Base-by-base conservation (phyloP, 495 filamentous ascomycete species). In the Xylaria bambusicola region DNA sequence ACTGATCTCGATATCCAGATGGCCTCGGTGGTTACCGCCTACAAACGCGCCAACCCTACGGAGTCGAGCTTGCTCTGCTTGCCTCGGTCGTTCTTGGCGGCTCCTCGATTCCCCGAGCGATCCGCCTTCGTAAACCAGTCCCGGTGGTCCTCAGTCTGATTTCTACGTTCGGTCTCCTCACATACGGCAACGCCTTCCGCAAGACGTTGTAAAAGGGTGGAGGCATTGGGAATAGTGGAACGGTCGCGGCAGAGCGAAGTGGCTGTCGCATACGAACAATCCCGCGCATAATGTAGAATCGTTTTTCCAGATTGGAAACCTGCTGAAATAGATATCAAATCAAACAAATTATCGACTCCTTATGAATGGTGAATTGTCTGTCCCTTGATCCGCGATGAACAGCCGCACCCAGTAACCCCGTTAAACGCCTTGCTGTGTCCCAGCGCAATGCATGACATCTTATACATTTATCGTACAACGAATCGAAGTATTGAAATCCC, bases 81-180 rank as follows among this genome's bases (percentile, higher is more conserved):
- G 94, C 94, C 2, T 93, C 89, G 9, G 63, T 88, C 27, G 79
- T 97, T 18, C 78, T 98, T 49, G 92, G 89, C 6, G 92, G 91
- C 1, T 85, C 85, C 35, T 88, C 88, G 6, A 82, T 97, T 50
- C 94, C 94, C 12, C 80, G 95, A 44, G 95, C 91, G 7, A 83
- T 98, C 54, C 86, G 84, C 73, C 82, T 85, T 48, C 77, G 78
- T 63, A 96, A 96, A 82, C 84, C 88, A 2, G 80, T 97, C 59
- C 92, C 92, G 12, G 73, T 85, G 49, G 83, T 84, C 18, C 72
- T 97, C 69, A 90, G 88, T 65, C 50, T 88, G 49, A 61, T 89
- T 56, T 85, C 86, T 5, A 46, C 77, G 24, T 83, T 78, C 66
- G 87, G 87, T 13, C 62, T 89, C 59, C 76, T 70, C 60, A 82